Evolutionary conservation across 768 basidiomycete species (phyloP).

Genomic region (Brasilioporus rufonigricans): DNA sequence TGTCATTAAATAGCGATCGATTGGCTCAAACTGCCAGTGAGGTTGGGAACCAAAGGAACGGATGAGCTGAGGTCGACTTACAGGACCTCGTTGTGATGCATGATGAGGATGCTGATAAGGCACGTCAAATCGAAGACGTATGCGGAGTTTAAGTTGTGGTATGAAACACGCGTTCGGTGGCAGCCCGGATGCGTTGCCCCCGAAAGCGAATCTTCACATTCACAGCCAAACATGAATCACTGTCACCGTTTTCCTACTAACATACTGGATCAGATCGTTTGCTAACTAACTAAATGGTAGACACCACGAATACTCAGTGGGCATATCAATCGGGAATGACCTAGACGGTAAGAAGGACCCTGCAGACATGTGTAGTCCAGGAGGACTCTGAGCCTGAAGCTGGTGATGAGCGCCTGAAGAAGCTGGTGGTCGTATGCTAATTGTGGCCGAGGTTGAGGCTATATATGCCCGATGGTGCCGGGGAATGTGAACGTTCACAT

Average conservation of each 20-base stretch:
- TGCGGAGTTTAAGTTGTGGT: background rate
- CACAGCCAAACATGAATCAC: background rate
- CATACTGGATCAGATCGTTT: constrained; percentile 5
- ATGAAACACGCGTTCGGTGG: constrained; percentile 11
- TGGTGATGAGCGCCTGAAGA: constrained; percentile 4
- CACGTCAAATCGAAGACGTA: background rate
- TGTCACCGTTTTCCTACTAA: background rate
- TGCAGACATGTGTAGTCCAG: constrained; percentile 14
- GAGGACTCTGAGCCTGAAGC: background rate
- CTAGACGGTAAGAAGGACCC: constrained; percentile 5
- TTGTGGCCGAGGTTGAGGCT: constrained; percentile 1
- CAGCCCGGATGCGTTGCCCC: background rate
- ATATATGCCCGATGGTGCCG: background rate
- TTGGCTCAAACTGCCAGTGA: background rate
- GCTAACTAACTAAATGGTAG: background rate
- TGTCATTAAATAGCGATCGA: background rate
- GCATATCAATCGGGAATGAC: background rate
- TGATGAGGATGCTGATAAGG: background rate
- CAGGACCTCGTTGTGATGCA: background rate
- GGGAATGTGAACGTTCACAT: background rate
- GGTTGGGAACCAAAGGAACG: background rate
- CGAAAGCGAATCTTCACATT: background rate
- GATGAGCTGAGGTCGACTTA: background rate
- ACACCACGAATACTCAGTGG: background rate
- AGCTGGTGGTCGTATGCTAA: background rate